These are phyloP conservation scores for Pichia manshurica DNA, from an alignment of 805 yeast species.

Conservation along the genomic window DNA sequence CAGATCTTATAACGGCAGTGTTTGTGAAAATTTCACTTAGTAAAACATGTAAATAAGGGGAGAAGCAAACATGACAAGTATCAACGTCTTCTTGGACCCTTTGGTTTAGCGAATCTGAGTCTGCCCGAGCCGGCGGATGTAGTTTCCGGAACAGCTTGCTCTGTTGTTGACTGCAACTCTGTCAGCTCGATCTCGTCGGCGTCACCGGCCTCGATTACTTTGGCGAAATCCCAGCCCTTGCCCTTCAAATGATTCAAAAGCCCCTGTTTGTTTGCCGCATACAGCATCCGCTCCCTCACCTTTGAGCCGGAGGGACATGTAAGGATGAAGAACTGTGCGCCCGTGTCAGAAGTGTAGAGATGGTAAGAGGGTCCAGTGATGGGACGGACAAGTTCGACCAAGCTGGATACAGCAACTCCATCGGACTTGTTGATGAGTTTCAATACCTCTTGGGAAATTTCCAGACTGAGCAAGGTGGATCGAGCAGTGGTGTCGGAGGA, in stretches of 20 bases:
- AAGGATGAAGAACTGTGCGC: slow-evolving; percentile 55
- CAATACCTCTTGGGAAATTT: slow-evolving; percentile 7
- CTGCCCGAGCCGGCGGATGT: neutral
- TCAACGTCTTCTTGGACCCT: slow-evolving; percentile 59
- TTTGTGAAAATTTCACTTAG: too few relatives aligned
- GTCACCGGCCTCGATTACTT: slow-evolving; percentile 66
- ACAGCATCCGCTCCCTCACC: slow-evolving; percentile 87
- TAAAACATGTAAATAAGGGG: too few relatives aligned
- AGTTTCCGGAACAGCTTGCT: neutral
- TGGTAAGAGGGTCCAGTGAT: slow-evolving; percentile 9
- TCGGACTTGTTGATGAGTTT: neutral
- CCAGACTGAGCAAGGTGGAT: slow-evolving; percentile 3
- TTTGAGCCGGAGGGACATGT: slow-evolving; percentile 87
- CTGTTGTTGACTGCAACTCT: neutral
- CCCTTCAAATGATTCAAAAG: slow-evolving; percentile 46
- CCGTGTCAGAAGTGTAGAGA: slow-evolving; percentile 9
- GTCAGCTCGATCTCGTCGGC: slow-evolving; percentile 55
- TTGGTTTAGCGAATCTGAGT: slow-evolving; percentile 53
- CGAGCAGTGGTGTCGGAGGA: neutral
- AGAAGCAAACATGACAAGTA: too few relatives aligned
- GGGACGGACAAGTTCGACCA: neutral
- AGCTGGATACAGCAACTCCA: neutral
- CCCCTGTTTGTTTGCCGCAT: slow-evolving; percentile 74
- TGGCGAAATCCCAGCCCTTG: slow-evolving; percentile 36
- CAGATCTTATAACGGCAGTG: too few relatives aligned